phyloP scores from a whole-genome alignment of 768 basidiomycete genomes.

The Lyophyllum semitale region DNA sequence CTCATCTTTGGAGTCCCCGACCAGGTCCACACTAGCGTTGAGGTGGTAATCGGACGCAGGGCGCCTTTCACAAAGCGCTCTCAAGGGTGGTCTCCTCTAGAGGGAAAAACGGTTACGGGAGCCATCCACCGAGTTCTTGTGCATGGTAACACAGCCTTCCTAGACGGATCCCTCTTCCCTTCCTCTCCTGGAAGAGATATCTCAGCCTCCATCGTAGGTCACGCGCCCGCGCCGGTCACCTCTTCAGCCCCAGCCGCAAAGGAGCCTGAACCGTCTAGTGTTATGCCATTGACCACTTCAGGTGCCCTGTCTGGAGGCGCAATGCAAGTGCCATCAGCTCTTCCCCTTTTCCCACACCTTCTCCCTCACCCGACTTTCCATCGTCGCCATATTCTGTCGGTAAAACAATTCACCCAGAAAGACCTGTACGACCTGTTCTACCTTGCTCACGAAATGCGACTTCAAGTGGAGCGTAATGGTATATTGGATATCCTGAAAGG shows the following conservation, averaged over 20 bases:
- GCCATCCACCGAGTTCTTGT: conserved; percentile 89
- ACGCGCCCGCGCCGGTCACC: conserved; percentile 24
- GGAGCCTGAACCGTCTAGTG: conserved; percentile 24
- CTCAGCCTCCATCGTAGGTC: conserved; percentile 58
- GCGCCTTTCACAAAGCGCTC: conserved; percentile 53
- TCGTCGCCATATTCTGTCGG: conserved; percentile 88
- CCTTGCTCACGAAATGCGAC: conserved; percentile 94
- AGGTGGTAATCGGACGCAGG: conserved; percentile 86
- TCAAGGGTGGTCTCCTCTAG: conserved; percentile 83
- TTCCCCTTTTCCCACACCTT: conserved; percentile 47
- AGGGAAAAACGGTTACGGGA: conserved; percentile 62
- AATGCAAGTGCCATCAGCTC: conserved; percentile 32
- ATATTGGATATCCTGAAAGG: conserved; percentile 88
- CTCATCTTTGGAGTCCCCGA: conserved; percentile 91
- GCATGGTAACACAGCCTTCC: conserved; percentile 84
- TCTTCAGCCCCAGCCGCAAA: conserved; percentile 29
- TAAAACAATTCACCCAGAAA: conserved; percentile 88
- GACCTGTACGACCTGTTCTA: conserved; percentile 95
- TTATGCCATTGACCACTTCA: conserved; percentile 28
- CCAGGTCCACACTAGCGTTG: conserved; percentile 83
- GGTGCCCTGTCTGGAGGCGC: conserved; percentile 19
- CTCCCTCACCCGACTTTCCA: conserved; percentile 89
- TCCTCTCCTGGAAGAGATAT: conserved; percentile 70
- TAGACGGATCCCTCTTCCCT: conserved; percentile 78
- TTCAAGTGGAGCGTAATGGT: conserved; percentile 92